phyloP scores from a whole-genome alignment of 495 filamentous ascomycete genomes.

The Chaetomidium leptoderma region DNA sequence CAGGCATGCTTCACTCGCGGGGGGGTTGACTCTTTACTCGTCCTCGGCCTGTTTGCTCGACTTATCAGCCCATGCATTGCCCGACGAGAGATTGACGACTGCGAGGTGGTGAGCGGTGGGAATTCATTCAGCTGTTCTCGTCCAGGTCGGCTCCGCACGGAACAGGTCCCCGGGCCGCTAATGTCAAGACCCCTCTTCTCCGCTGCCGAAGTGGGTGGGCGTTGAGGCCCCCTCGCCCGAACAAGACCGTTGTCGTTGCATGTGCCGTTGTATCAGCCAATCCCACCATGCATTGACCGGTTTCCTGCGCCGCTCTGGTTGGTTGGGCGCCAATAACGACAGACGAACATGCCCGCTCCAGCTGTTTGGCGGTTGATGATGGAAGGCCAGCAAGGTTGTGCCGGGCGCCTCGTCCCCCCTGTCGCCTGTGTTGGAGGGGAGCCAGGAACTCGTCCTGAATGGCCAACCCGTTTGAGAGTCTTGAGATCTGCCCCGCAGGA shows the following conservation, averaged over 20 bases:
- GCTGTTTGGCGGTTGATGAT: neutral
- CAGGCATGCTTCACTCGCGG: too few relatives aligned
- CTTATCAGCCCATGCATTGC: too few relatives aligned
- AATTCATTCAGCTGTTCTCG: neutral
- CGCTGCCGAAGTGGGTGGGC: constrained; percentile 21
- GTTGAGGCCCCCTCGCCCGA: constrained; percentile 2
- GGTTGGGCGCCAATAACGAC: constrained; percentile 8
- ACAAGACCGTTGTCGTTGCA: constrained; percentile 18
- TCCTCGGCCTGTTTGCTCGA: too few relatives aligned
- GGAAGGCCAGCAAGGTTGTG: neutral
- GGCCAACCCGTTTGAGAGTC: neutral
- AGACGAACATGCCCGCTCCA: constrained; percentile 7
- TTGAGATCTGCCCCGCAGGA: neutral
- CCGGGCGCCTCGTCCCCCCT: constrained; percentile 10
- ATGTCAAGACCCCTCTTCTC: constrained; percentile 11
- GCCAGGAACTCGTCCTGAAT: constrained; percentile 4
- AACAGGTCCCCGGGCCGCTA: constrained; percentile 25
- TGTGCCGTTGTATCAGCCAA: constrained; percentile 21
- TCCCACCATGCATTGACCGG: constrained; percentile 29
- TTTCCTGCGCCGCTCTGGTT: constrained; percentile 22
- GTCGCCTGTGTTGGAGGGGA: constrained; percentile 9
- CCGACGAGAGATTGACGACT: neutral
- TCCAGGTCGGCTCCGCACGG: constrained; percentile 23
- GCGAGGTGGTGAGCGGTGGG: neutral
- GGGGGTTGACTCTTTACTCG: too few relatives aligned